phyloP scores from a whole-genome alignment of 2,329 filamentous ascomycete species.

The Trichoderma citrinoviride region DNA sequence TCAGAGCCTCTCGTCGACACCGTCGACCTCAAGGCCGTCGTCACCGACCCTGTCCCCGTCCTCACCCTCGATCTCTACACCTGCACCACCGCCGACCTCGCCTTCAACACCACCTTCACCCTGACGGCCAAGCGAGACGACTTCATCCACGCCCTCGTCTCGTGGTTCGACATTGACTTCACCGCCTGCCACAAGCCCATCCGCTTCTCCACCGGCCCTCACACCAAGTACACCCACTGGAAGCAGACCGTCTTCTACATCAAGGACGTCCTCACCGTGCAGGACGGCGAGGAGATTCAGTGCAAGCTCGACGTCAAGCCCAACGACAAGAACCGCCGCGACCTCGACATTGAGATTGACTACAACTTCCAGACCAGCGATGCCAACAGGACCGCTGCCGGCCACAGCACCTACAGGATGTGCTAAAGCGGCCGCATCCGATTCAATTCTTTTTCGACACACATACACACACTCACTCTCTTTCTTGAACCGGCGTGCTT shows the following conservation, averaged over 20 bases:
- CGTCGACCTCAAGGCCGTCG: constrained; percentile 94
- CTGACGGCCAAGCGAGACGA: constrained; percentile 80
- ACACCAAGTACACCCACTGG: constrained; percentile 99
- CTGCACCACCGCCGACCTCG: constrained; percentile 76
- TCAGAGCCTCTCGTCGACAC: constrained; percentile 97
- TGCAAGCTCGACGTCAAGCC: constrained; percentile 79
- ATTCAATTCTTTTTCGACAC: neutral
- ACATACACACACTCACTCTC: no score
- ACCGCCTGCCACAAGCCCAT: constrained; percentile 97
- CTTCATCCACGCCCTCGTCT: constrained; percentile 93
- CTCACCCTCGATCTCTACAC: constrained; percentile 92
- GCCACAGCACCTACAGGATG: constrained; percentile 77
- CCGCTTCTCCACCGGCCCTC: constrained; percentile 92
- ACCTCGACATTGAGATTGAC: constrained; percentile 84
- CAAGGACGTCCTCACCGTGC: constrained; percentile 85
- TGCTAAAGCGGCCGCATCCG: constrained; percentile 46
- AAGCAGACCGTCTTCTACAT: constrained; percentile 99
- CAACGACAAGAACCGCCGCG: constrained; percentile 90
- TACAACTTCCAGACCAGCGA: constrained; percentile 81
- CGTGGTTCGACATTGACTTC: constrained; percentile 99
- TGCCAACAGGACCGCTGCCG: constrained; percentile 63
- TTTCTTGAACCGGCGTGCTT: neutral
- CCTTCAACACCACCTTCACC: constrained; percentile 76
- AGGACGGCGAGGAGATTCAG: constrained; percentile 76
- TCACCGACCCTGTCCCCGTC: constrained; percentile 83